A percentile compares a stretch with the other conserved stretches of the same genome.
Evolutionary conservation across 306 rosid species (phyloP).

Genomic region (Glycine tomentella): DNA sequence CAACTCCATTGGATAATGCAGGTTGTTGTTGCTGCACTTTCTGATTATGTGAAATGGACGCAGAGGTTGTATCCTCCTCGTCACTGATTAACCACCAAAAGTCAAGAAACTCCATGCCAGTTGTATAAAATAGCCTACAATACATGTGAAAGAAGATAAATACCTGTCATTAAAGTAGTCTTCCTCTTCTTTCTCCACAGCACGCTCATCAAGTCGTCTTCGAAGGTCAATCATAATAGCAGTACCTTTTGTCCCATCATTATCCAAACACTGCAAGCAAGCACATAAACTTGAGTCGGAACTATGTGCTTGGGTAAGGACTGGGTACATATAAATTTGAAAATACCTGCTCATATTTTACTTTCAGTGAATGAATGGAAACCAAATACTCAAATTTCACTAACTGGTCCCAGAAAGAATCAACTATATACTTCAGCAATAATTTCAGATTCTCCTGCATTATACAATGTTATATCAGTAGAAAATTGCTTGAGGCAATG

Average conservation of each 20-base stretch:
- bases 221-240: constrained; percentile 65
- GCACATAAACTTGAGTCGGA: constrained; percentile 38
- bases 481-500: constrained; percentile 24
- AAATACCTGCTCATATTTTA: constrained; percentile 94
- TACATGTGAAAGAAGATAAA: constrained; percentile 7
- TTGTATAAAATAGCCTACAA: constrained; percentile 22
- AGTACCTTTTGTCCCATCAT: constrained; percentile 64
- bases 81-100: constrained; percentile 64
- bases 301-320: constrained; percentile 22
- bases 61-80: constrained; percentile 89
- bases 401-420: constrained; percentile 87
- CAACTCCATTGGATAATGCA: constrained; percentile 74
- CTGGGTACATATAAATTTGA: constrained; percentile 17
- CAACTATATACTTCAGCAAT: constrained; percentile 72
- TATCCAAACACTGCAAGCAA: constrained; percentile 78
- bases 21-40: constrained; percentile 59
- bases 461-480: constrained; percentile 26
- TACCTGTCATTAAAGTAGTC: constrained; percentile 91
- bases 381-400: constrained; percentile 74
- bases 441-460: constrained; percentile 84
- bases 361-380: constrained; percentile 80
- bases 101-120: constrained; percentile 38
- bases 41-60: constrained; percentile 60
- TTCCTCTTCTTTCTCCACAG: constrained; percentile 94
- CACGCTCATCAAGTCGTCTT: constrained; percentile 87